A percentile compares a stretch with the other conserved stretches of the same genome.
These are phyloP conservation scores for Colletotrichum caudatum DNA, from an alignment of 2,329 filamentous ascomycete species.

Conservation along the genomic window DNA sequence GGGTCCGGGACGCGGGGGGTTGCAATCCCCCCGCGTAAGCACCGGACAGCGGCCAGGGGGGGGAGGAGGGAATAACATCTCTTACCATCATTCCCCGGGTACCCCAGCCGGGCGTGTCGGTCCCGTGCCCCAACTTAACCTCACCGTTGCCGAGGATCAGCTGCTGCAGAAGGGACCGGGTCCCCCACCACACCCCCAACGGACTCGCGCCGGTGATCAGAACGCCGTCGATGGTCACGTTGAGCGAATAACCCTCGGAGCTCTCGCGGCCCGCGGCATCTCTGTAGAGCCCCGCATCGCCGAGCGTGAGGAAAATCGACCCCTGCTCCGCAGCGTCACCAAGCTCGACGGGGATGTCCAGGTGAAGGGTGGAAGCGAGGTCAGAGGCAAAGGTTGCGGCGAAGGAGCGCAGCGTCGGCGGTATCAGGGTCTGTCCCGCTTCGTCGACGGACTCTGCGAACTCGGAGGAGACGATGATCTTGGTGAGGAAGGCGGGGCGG, in stretches of 20 bases:
- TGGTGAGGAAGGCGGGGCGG: slow-evolving; percentile 46
- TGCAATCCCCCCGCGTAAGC: no score
- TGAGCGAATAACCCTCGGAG: slow-evolving; percentile 62
- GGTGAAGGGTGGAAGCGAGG: slow-evolving; percentile 46
- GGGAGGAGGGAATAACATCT: no score
- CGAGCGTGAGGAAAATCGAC: slow-evolving; percentile 61
- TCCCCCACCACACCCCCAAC: slow-evolving; percentile 70
- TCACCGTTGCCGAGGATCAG: slow-evolving; percentile 54
- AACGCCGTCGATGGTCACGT: slow-evolving; percentile 55
- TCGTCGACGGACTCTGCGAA: slow-evolving; percentile 57
- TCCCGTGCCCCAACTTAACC: slow-evolving; percentile 56
- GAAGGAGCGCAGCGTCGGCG: slow-evolving; percentile 62
- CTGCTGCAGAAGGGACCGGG: slow-evolving; percentile 66
- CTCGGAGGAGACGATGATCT: slow-evolving; percentile 58
- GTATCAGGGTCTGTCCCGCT: slow-evolving; percentile 63
- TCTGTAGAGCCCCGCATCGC: slow-evolving; percentile 53
- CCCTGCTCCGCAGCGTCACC: slow-evolving; percentile 44
- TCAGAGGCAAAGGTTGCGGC: slow-evolving; percentile 59
- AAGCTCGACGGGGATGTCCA: slow-evolving; percentile 49
- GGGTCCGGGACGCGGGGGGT: no score
- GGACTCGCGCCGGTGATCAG: slow-evolving; percentile 65
- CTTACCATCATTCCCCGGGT: slow-evolving; percentile 59
- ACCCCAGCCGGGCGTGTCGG: slow-evolving; percentile 64
- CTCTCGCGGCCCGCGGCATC: slow-evolving; percentile 61
- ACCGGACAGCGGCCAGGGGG: neutral